Evolutionary conservation across 768 basidiomycete species (phyloP).

Genomic region (Hemileccinum rubropunctum): DNA sequence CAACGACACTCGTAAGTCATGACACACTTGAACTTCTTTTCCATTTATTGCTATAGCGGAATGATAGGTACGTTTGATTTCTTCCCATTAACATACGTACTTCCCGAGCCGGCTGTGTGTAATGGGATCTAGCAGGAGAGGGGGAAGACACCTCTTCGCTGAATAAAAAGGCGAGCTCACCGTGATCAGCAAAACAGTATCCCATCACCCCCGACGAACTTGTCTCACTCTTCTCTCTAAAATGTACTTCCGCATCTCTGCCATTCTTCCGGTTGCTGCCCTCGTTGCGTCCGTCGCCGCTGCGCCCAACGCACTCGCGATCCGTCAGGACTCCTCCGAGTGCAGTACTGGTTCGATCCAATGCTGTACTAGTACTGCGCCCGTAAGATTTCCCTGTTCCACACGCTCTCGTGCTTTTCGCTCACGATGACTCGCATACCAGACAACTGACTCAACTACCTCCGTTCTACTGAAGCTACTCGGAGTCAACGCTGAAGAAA

Average conservation of each 20-base stretch:
- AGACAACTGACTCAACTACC: neutral
- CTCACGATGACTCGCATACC: neutral
- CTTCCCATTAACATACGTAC: too few relatives aligned
- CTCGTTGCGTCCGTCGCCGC: constrained; percentile 7
- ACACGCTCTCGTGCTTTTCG: neutral
- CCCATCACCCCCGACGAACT: neutral
- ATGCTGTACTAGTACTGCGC: constrained; percentile 9
- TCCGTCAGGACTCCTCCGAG: neutral
- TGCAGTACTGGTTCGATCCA: constrained; percentile 12
- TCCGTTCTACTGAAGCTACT: neutral
- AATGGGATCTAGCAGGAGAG: neutral
- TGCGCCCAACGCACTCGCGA: constrained; percentile 7
- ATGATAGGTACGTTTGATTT: too few relatives aligned
- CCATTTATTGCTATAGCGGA: too few relatives aligned
- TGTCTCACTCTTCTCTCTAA: neutral
- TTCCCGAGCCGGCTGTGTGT: neutral
- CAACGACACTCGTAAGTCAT: too few relatives aligned
- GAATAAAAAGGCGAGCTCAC: constrained; percentile 10
- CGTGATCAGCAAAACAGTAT: neutral
- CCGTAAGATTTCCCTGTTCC: neutral
- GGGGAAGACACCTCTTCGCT: too few relatives aligned
- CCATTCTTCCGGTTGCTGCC: constrained; percentile 10
- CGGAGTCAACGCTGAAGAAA: neutral
- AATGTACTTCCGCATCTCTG: constrained; percentile 10
- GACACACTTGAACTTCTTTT: too few relatives aligned